These are phyloP conservation scores for Alisma plantagoaquatica DNA, from an alignment of 106 monocot genomes.

Conservation along the genomic window DNA sequence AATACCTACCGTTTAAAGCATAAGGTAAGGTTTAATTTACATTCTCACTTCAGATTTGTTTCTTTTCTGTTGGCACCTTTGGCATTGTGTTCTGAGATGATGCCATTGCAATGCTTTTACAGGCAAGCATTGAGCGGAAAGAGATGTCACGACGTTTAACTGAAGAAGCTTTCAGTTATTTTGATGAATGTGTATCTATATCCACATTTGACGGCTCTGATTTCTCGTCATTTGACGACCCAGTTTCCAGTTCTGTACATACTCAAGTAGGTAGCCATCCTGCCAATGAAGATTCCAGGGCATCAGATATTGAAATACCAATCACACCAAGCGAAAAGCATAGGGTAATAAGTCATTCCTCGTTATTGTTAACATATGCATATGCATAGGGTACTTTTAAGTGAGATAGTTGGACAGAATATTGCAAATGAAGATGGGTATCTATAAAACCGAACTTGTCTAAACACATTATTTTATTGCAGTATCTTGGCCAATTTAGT, in stretches of 20 bases:
- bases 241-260: slow-evolving; percentile 6
- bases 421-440: no score
- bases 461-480: no score
- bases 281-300: no score
- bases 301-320: no score
- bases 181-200: slow-evolving; percentile 86
- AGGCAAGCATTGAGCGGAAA: slow-evolving; percentile 51
- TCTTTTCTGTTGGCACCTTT: neutral
- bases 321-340: no score
- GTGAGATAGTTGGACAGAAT: no score
- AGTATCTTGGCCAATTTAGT: no score
- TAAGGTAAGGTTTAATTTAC: slow-evolving; percentile 22
- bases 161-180: slow-evolving; percentile 83
- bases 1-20: slow-evolving; percentile 22
- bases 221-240: slow-evolving; percentile 66
- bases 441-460: no score
- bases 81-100: neutral
- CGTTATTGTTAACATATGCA: no score
- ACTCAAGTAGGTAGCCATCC: no score
- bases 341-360: no score
- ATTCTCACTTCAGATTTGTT: slow-evolving; percentile 1
- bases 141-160: slow-evolving; percentile 47
- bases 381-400: no score
- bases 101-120: neutral
- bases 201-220: slow-evolving; percentile 80